Base-by-base conservation (phyloP, 164 flowering plant species). In the Nelumbo lutea region DNA sequence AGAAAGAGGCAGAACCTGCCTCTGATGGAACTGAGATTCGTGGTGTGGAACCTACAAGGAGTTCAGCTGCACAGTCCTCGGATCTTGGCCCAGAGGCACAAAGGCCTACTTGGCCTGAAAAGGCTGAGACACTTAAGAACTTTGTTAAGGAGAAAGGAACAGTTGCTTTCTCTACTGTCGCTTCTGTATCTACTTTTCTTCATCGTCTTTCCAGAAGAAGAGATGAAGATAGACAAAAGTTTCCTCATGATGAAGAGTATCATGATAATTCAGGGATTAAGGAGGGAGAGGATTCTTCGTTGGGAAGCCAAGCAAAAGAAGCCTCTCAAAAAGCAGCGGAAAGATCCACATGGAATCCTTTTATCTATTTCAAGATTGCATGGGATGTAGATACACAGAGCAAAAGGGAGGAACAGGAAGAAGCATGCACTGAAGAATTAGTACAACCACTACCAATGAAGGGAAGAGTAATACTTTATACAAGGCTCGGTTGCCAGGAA, bases 141-240 rank as follows among this genome's bases (percentile, higher is more conserved):
- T 87, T 83, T 75, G 93, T 91, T 39, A 84, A 73, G 76, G 82
- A 80, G 71, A 87, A 86, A 77, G 68, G 93, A 68, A 68, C 55
- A 42, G 85, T 77, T 67, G 91, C 91, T 42, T 91, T 87, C 58
- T 80, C 87, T 60, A 81, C 46, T 41, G 70, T 27, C 27, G 27
- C 27, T 27, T 27, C 27, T 27, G 27, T 27, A 27, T 27, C 27
- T 27, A 27, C 27, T 27, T 27, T 91, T 59, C 43, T 91, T 58
- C 90, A 92, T 45, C 90, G 86, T 47, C 85, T 90, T 76, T 92
- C 96, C 56, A 85, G 87, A n/a, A 87, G 75, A 82, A 78, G 45
- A 67, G 83, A 80, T 76, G 88, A 84, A 38, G 69, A 68, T 66
- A 84, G 57, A 27, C 73, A 66, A 9, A 75, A 57, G 64, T 58